A percentile compares a stretch with the other conserved stretches of the same genome.
phyloP scores from a whole-genome alignment of 2,329 filamentous ascomycete genomes.

The Aspergillus sergii region DNA sequence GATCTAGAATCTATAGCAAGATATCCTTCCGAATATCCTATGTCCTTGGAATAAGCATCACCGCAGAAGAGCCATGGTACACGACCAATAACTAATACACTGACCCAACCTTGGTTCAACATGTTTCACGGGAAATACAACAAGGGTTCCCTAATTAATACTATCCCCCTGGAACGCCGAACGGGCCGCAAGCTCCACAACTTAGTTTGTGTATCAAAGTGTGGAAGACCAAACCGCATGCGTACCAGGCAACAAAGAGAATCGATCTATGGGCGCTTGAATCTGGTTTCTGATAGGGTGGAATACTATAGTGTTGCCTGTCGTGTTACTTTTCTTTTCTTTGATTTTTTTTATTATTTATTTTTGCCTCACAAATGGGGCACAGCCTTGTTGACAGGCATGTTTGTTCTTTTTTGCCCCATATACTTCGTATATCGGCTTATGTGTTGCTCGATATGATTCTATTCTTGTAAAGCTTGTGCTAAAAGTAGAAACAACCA shows the following conservation, averaged over 20 bases:
- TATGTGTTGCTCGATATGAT: not conserved
- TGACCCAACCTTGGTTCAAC: not conserved
- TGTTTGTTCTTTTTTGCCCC: not conserved
- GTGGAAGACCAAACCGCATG: not conserved
- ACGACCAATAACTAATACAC: not conserved
- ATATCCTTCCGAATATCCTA: not conserved
- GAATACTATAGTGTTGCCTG: not conserved
- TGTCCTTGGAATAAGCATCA: not conserved
- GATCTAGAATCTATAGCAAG: no score
- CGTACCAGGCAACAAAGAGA: not conserved
- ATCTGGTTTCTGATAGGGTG: not conserved
- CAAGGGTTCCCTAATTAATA: no score
- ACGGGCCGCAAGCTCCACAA: slow-evolving; percentile 7
- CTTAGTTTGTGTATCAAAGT: not conserved
- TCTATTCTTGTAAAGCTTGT: not conserved
- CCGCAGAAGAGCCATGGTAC: not conserved
- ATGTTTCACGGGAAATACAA: not conserved
- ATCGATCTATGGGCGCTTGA: not conserved
- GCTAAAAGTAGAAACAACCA: not conserved
- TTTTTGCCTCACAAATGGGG: not conserved
- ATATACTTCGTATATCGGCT: not conserved
- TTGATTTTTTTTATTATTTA: not conserved
- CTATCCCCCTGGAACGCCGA: not conserved
- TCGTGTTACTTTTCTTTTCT: not conserved
- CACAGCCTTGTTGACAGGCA: not conserved